Evolutionary conservation across 345 rosid genomes (phyloP).

Genomic region (Lenwebbia sp.): DNA sequence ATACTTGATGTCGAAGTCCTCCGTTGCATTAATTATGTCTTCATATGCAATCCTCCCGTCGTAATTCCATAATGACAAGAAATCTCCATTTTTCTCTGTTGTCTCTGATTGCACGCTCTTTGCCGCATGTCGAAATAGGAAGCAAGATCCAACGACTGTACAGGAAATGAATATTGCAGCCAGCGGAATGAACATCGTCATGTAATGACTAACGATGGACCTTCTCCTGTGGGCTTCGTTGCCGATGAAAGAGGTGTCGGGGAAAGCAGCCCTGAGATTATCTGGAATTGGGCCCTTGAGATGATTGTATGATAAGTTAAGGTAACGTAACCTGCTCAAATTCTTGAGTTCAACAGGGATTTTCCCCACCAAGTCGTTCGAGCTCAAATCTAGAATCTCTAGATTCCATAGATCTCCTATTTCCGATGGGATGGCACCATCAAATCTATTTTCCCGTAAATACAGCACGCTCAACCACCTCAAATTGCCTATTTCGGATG

Average conservation of each 20-base stretch:
- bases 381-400: background rate
- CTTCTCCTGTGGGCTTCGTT: background rate
- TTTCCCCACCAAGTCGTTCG: background rate
- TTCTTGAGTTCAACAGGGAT: background rate
- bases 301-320: background rate
- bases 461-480: background rate
- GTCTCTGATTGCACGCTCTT: background rate
- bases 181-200: background rate
- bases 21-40: slow-evolving; percentile 8
- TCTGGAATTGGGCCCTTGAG: accelerated
- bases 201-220: background rate
- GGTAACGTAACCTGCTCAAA: accelerated
- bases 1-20: slow-evolving; percentile 5
- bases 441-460: no score
- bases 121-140: background rate
- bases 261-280: accelerated
- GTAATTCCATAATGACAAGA: background rate
- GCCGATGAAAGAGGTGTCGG: accelerated
- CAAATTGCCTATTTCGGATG: background rate
- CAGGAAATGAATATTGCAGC: background rate
- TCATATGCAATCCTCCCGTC: slow-evolving; percentile 12
- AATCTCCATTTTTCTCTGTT: background rate
- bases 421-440: background rate
- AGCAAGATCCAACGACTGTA: background rate
- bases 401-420: background rate